These are phyloP conservation scores for Clarkia xantiana DNA, from an alignment of 345 rosid species.

Conservation along the genomic window DNA sequence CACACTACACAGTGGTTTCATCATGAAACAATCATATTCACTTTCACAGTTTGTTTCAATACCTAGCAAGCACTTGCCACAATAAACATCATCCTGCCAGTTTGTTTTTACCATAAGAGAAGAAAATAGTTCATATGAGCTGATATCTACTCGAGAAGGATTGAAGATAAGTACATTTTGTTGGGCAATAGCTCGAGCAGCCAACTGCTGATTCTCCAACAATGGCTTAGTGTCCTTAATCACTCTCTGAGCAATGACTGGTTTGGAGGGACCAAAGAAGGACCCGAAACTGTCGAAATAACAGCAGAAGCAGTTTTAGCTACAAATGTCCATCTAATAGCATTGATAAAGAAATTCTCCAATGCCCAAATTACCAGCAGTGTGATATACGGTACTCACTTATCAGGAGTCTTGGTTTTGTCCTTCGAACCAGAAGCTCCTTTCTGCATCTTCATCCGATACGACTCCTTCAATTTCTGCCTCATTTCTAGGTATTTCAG, in stretches of 20 bases:
- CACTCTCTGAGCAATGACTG: conserved; percentile 81
- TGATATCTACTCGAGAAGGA: not conserved
- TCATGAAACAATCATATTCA: not conserved
- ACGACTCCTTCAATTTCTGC: conserved; percentile 44
- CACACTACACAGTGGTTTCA: conserved; percentile 1
- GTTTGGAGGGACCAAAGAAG: conserved; percentile 88
- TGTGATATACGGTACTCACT: conserved; percentile 30
- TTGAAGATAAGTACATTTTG: conserved; percentile 25
- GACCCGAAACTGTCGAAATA: conserved; percentile 64
- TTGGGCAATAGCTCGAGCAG: conserved; percentile 19
- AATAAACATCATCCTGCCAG: too few species aligned
- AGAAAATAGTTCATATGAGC: too few species aligned
- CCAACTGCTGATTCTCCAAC: conserved; percentile 51
- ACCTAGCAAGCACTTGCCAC: too few species aligned
- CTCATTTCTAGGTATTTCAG: conserved; percentile 54
- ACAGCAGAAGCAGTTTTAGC: not conserved
- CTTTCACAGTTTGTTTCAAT: not conserved
- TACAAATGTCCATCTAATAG: conserved; percentile 1
- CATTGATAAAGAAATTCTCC: not conserved
- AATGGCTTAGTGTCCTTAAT: conserved; percentile 92
- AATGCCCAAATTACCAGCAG: conserved; percentile 24
- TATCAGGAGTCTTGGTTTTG: conserved; percentile 38
- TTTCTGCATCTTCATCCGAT: conserved; percentile 36
- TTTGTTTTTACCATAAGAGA: not conserved
- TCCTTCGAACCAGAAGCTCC: conserved; percentile 32